Evolutionary conservation across 176 grass and related monocot genomes (phyloP).

Genomic region (Poa pratensis): DNA sequence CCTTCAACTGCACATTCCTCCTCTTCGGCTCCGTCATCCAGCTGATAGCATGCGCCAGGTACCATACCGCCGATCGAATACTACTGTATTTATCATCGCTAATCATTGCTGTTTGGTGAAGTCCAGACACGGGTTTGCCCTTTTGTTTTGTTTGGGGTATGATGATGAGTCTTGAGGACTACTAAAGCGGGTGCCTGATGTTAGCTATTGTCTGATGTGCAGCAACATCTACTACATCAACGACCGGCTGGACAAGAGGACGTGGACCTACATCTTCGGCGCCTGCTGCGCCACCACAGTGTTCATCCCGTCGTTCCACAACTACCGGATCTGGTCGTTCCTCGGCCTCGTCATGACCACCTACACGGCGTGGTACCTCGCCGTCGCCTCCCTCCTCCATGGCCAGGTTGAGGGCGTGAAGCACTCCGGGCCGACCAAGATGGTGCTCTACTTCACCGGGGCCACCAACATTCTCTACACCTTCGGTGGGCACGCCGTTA

Average conservation of each 20-base stretch:
- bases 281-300: constrained; percentile 98
- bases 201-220: background rate
- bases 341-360: constrained; percentile 98
- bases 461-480: constrained; percentile 99
- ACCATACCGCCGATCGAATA: background rate
- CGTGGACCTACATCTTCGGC: constrained; percentile 99
- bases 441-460: constrained; percentile 98
- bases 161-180: no score
- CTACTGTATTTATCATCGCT: background rate
- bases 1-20: constrained; percentile 98
- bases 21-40: constrained; percentile 99
- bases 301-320: constrained; percentile 99
- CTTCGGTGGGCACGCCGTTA: constrained; percentile 97
- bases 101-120: background rate
- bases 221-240: constrained; percentile 99
- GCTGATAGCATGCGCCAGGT: constrained; percentile 99
- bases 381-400: constrained; percentile 84
- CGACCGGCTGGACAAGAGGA: constrained; percentile 97
- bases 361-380: constrained; percentile 98
- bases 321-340: constrained; percentile 99
- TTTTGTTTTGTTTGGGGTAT: no score
- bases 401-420: constrained; percentile 96
- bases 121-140: background rate
- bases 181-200: background rate
- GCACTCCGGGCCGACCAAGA: constrained; percentile 89